Evolutionary conservation across 2,329 filamentous ascomycete species (phyloP).

Genomic region (Phoma sp.): DNA sequence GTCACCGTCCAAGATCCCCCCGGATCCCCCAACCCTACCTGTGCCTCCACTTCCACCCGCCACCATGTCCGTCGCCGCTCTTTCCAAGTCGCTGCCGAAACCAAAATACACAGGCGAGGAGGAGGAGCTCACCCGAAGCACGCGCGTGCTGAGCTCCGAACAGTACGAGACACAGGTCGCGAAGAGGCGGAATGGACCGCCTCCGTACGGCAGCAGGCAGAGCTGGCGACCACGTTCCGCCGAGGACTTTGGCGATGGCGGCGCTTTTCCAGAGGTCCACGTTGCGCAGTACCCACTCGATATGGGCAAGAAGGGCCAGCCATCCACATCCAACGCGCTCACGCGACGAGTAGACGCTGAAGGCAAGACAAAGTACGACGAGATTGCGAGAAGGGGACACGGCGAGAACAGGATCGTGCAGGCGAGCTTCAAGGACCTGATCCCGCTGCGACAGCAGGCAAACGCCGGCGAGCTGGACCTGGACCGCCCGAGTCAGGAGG

Average conservation of each 20-base stretch:
- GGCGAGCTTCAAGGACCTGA: slow-evolving; percentile 94
- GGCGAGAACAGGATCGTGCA: slow-evolving; percentile 84
- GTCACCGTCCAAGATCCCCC: slow-evolving; percentile 1
- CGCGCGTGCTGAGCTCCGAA: slow-evolving; percentile 79
- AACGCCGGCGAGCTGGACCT: slow-evolving; percentile 91
- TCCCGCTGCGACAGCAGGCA: slow-evolving; percentile 89
- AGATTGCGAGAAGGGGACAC: slow-evolving; percentile 90
- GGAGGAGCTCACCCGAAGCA: slow-evolving; percentile 81
- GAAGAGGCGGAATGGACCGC: slow-evolving; percentile 75
- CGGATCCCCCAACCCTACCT: slow-evolving; percentile 4
- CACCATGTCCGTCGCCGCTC: slow-evolving; percentile 59
- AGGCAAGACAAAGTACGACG: slow-evolving; percentile 95
- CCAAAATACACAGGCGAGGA: slow-evolving; percentile 91
- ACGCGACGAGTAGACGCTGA: slow-evolving; percentile 90
- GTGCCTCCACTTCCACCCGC: slow-evolving; percentile 15
- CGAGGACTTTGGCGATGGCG: slow-evolving; percentile 95
- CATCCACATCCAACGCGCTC: slow-evolving; percentile 76
- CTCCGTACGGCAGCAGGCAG: slow-evolving; percentile 82
- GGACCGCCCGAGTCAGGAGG: slow-evolving; percentile 81
- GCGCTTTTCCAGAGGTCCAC: slow-evolving; percentile 91
- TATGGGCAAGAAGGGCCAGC: slow-evolving; percentile 78
- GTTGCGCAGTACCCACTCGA: slow-evolving; percentile 95
- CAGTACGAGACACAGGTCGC: slow-evolving; percentile 85
- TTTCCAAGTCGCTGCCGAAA: slow-evolving; percentile 82
- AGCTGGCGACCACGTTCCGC: slow-evolving; percentile 89